Evolutionary conservation across 768 basidiomycete genomes (phyloP).

Genomic region (Collybia nuda): DNA sequence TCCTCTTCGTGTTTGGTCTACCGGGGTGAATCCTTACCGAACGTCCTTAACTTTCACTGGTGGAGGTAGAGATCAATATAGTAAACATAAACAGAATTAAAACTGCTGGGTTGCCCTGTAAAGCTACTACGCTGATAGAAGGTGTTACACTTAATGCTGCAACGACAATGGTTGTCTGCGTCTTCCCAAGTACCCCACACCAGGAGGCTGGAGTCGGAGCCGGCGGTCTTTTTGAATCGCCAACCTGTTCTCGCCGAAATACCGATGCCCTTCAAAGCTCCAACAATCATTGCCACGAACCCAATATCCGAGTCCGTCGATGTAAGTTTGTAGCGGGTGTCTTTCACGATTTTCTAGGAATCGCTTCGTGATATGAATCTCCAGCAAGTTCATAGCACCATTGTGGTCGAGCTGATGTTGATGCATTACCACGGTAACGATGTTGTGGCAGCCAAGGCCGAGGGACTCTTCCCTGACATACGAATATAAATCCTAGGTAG

Average conservation of each 20-base stretch:
- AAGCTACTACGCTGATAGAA: no score
- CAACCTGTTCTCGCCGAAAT: not conserved
- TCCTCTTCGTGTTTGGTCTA: no score
- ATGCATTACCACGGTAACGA: slow-evolving; percentile 17
- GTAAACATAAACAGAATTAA: no score
- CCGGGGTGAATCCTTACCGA: no score
- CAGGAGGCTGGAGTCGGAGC: not conserved
- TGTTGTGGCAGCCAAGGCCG: slow-evolving; percentile 18
- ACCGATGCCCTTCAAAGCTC: slow-evolving; percentile 1
- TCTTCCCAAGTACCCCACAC: no score
- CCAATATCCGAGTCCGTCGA: slow-evolving; percentile 1
- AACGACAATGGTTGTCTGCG: no score
- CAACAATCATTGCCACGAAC: not conserved
- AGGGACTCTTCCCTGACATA: slow-evolving; percentile 13
- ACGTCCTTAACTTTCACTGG: no score
- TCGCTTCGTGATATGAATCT: not conserved
- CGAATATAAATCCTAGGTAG: slow-evolving; percentile 18
- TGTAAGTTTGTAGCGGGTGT: not conserved
- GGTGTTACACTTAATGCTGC: no score
- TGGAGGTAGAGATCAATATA: no score
- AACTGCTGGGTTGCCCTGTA: no score
- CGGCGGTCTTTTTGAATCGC: not conserved
- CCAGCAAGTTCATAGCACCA: slow-evolving; percentile 16
- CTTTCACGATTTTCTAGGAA: not conserved
- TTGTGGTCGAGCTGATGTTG: slow-evolving; percentile 13